Evolutionary conservation across 1,139 yeast species (phyloP).

Genomic region (Geotrichum klebahnii): DNA sequence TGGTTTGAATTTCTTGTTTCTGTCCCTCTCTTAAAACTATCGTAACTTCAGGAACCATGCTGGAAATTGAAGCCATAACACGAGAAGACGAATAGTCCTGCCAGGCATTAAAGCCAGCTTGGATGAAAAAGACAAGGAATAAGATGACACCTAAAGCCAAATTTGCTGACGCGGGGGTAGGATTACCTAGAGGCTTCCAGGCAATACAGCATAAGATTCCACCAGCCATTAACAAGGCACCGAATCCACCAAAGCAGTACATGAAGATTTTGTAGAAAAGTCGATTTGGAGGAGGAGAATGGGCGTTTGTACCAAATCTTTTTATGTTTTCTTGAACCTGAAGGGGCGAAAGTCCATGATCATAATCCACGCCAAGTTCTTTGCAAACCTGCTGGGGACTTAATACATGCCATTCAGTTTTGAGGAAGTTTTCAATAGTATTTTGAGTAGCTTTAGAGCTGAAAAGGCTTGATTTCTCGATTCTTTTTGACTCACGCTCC

Average conservation of each 20-base stretch:
- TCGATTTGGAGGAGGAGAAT: conserved; percentile 42
- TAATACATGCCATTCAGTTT: conserved; percentile 6
- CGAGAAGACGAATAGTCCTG: conserved; percentile 48
- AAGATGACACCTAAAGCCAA: conserved; percentile 45
- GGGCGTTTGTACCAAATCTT: conserved; percentile 34
- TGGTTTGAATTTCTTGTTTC: conserved; percentile 31
- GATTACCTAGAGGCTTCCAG: conserved; percentile 50
- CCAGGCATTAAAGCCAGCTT: conserved; percentile 46
- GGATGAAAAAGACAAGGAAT: conserved; percentile 44
- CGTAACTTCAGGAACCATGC: conserved; percentile 45
- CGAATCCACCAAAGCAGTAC: conserved; percentile 50
- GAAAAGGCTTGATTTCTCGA: neutral
- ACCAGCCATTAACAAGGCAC: conserved; percentile 43
- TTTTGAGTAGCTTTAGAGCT: neutral
- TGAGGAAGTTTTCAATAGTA: neutral
- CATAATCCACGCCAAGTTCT: neutral
- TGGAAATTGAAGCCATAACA: conserved; percentile 48
- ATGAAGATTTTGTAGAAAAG: conserved; percentile 38
- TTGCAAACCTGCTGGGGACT: neutral
- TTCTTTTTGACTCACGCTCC: neutral
- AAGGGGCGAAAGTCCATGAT: conserved; percentile 29
- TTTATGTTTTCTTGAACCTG: conserved; percentile 27
- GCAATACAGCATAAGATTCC: conserved; percentile 45
- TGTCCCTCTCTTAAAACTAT: conserved; percentile 42
- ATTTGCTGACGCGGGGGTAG: conserved; percentile 45